Evolutionary conservation across 257 asterid species (phyloP).

Genomic region (Nicotiana obtusifolia): DNA sequence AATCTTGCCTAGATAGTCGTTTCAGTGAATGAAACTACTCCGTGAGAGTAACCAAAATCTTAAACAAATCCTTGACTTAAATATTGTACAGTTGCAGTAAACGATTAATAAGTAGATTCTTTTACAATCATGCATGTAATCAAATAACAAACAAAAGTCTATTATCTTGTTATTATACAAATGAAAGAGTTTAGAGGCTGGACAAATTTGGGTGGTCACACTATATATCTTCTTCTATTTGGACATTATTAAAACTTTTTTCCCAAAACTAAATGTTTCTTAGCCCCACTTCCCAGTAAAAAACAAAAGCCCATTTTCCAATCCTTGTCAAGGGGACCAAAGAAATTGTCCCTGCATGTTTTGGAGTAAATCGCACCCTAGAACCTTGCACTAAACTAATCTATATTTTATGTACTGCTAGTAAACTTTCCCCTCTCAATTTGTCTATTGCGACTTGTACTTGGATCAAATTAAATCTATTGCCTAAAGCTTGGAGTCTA

Average conservation of each 20-base stretch:
- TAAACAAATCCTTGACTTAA: background rate
- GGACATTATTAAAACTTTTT: constrained; percentile 3
- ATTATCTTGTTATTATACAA: constrained; percentile 16
- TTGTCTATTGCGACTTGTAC: constrained; percentile 27
- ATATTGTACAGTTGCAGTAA: background rate
- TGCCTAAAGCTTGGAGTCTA: constrained; percentile 10
- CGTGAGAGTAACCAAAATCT: background rate
- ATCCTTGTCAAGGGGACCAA: constrained; percentile 21
- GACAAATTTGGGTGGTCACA: constrained; percentile 24
- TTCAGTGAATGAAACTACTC: background rate
- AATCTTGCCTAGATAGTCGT: background rate
- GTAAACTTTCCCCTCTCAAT: background rate
- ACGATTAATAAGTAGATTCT: background rate
- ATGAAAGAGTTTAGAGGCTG: constrained; percentile 14
- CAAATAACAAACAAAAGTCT: background rate
- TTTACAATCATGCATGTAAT: background rate
- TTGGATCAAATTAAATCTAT: background rate
- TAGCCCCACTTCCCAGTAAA: constrained; percentile 12
- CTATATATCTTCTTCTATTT: constrained; percentile 9
- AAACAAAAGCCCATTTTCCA: constrained; percentile 30
- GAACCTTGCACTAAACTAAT: constrained; percentile 11
- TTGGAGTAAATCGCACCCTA: constrained; percentile 33
- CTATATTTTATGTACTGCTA: background rate
- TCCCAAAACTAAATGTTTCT: constrained; percentile 12
- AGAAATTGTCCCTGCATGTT: constrained; percentile 29